A percentile compares a stretch with the other conserved stretches of the same genome.
Conservation (phyloP, 768 basidiomycete genomes). For the Panaeolus cyanescens region DNA sequence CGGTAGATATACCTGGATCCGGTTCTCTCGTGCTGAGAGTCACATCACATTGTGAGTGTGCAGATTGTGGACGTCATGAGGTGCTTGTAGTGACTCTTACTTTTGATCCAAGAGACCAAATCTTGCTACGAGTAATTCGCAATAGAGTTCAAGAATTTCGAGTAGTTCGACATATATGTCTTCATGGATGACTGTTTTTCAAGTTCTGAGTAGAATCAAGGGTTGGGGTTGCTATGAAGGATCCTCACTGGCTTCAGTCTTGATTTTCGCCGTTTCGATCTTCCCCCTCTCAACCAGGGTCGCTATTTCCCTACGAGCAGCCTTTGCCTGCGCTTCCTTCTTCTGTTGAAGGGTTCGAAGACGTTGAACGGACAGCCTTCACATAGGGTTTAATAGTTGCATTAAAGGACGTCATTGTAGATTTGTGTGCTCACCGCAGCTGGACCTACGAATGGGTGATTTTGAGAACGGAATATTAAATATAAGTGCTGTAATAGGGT, state of each 20-base stretch:
- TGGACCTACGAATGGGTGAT: slow-evolving; percentile 36
- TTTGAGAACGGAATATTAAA: no score
- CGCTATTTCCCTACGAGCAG: slow-evolving; percentile 79
- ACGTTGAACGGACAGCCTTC: slow-evolving; percentile 82
- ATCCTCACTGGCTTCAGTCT: slow-evolving; percentile 77
- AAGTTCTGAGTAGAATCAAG: slow-evolving; percentile 8
- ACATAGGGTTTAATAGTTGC: not conserved
- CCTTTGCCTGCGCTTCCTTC: slow-evolving; percentile 79
- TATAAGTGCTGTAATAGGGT: no score
- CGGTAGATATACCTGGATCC: slow-evolving; percentile 61
- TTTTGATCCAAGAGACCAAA: slow-evolving; percentile 90
- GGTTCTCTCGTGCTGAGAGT: slow-evolving; percentile 70
- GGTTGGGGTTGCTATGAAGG: slow-evolving; percentile 18
- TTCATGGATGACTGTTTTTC: slow-evolving; percentile 72
- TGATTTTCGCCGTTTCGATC: slow-evolving; percentile 82
- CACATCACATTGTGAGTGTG: slow-evolving; percentile 13
- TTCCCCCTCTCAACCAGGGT: slow-evolving; percentile 77
- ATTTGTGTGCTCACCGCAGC: slow-evolving; percentile 38
- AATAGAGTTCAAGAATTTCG: slow-evolving; percentile 92
- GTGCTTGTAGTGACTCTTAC: slow-evolving; percentile 44
- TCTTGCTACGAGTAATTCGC: slow-evolving; percentile 89
- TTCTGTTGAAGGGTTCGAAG: slow-evolving; percentile 89
- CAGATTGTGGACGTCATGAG: slow-evolving; percentile 7
- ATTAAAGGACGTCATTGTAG: slow-evolving; percentile 1
- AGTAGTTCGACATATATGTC: slow-evolving; percentile 86